Evolutionary conservation across 495 filamentous ascomycete genomes (phyloP).

Genomic region (Aspergillus mulundensis): DNA sequence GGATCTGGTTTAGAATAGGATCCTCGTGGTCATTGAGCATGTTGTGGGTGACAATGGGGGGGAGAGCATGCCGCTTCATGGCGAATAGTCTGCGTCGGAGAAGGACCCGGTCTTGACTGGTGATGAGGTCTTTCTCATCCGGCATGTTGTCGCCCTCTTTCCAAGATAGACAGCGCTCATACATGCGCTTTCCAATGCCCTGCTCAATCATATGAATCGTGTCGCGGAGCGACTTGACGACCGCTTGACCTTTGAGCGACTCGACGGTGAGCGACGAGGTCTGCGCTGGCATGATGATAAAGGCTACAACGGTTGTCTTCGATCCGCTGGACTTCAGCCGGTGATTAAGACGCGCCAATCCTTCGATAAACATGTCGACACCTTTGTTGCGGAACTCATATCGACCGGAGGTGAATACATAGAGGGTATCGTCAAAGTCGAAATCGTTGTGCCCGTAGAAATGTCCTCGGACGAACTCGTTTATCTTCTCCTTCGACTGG

Average conservation of each 20-base stretch:
- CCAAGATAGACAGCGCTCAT: constrained; percentile 89
- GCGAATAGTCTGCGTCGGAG: constrained; percentile 87
- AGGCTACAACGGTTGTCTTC: constrained; percentile 95
- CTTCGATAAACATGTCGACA: constrained; percentile 99
- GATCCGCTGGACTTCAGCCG: constrained; percentile 78
- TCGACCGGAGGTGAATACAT: constrained; percentile 92
- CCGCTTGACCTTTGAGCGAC: constrained; percentile 91
- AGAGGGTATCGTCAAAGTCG: constrained; percentile 93
- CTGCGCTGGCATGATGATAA: constrained; percentile 98
- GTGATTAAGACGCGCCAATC: constrained; percentile 89
- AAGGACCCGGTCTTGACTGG: constrained; percentile 86
- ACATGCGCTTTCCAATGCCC: constrained; percentile 87
- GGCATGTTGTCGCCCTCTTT: constrained; percentile 89
- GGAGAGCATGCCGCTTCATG: constrained; percentile 86
- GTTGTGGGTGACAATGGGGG: constrained; percentile 98
- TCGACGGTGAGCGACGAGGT: constrained; percentile 96
- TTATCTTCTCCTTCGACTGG: constrained; percentile 93
- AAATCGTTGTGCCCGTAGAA: constrained; percentile 99
- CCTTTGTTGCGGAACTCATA: constrained; percentile 99
- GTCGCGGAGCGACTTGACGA: constrained; percentile 92
- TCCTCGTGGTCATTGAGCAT: constrained; percentile 94
- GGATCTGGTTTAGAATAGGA: constrained; percentile 93
- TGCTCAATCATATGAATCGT: constrained; percentile 87
- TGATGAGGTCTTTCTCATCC: constrained; percentile 92
- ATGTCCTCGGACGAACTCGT: constrained; percentile 96